Conservation (phyloP, 2,329 filamentous ascomycete genomes). For the Pseudocercospora ulei region DNA sequence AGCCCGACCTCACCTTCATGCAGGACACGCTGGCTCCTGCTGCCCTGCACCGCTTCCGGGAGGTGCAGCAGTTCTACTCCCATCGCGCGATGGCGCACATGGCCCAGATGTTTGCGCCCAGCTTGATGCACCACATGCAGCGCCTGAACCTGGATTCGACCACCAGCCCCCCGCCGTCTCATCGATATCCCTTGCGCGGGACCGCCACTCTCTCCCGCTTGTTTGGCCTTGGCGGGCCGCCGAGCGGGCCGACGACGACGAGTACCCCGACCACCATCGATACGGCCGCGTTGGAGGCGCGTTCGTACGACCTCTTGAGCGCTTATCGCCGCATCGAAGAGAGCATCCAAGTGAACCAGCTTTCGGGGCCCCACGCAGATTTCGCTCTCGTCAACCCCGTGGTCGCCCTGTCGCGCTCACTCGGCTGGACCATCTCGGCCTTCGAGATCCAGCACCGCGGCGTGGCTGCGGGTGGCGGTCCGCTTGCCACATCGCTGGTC, state of each 20-base stretch:
- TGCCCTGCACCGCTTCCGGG: constrained; percentile 29
- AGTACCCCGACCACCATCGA: constrained; percentile 1
- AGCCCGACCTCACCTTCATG: constrained; percentile 40
- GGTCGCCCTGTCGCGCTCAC: constrained; percentile 35
- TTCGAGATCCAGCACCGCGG: constrained; percentile 89
- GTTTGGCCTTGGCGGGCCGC: constrained; percentile 14
- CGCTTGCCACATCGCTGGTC: constrained; percentile 58
- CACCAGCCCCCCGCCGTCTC: constrained; percentile 13
- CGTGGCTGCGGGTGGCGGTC: constrained; percentile 51
- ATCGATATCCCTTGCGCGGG: constrained; percentile 18
- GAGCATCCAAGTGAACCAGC: constrained; percentile 45
- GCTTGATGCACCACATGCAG: constrained; percentile 28
- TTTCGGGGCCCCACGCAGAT: constrained; percentile 28
- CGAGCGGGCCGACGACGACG: background rate
- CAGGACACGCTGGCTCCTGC: constrained; percentile 37
- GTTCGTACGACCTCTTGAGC: constrained; percentile 37
- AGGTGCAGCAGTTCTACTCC: constrained; percentile 25
- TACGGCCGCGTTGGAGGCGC: constrained; percentile 11
- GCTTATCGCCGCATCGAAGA: constrained; percentile 50
- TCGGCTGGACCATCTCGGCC: constrained; percentile 78
- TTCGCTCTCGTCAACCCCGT: constrained; percentile 23
- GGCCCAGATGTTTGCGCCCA: constrained; percentile 26
- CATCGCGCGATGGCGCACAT: constrained; percentile 27
- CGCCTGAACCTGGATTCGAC: constrained; percentile 26
- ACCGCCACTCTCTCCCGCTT: constrained; percentile 17